Evolutionary conservation across 176 grass and related monocot genomes (phyloP).

Genomic region (Eragrostis curvula): DNA sequence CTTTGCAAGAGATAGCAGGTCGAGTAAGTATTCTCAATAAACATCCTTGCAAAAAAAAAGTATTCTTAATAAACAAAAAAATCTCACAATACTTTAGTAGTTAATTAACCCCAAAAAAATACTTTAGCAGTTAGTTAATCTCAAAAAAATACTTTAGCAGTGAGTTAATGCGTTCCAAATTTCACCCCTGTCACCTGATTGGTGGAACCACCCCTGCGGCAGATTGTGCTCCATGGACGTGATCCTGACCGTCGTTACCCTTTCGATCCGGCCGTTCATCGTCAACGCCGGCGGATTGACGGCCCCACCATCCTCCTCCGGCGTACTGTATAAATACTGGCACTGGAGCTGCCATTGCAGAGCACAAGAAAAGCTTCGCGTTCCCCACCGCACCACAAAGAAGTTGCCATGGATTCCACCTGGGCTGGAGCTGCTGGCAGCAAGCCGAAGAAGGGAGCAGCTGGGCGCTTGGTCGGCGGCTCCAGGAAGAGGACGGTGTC

Average conservation of each 20-base stretch:
- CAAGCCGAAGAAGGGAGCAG: constrained; percentile 66
- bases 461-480: constrained; percentile 48
- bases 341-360: fast-evolving
- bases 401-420: constrained; percentile 21
- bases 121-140: no score
- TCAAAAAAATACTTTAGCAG: no score
- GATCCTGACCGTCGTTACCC: neutral
- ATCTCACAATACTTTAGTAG: neutral
- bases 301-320: constrained; percentile 20
- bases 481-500: constrained; percentile 70
- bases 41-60: no score
- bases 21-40: no score
- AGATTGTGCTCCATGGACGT: constrained; percentile 1
- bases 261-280: neutral
- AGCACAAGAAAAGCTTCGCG: constrained; percentile 23
- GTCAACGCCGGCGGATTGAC: constrained; percentile 29
- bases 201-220: constrained; percentile 12
- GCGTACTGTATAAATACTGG: neutral
- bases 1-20: no score
- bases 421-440: constrained; percentile 26
- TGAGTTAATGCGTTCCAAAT: neutral
- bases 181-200: constrained; percentile 32
- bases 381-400: neutral
- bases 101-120: no score
- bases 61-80: neutral